These are phyloP conservation scores for Aspergillus pseudoterreus DNA, from an alignment of 2,329 filamentous ascomycete genomes.

Conservation along the genomic window DNA sequence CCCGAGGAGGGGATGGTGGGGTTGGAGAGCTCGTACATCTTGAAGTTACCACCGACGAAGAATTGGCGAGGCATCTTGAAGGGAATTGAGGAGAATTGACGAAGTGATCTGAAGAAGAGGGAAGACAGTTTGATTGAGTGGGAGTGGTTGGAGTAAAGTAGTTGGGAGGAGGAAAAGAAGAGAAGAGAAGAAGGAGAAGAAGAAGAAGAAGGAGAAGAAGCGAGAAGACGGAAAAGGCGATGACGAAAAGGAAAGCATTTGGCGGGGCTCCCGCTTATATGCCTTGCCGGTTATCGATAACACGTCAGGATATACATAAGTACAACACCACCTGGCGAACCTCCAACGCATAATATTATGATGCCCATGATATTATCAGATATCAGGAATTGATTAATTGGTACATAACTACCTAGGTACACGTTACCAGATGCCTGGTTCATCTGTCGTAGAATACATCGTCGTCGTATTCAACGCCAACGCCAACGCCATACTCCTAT, in stretches of 20 bases:
- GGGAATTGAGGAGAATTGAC: slow-evolving; percentile 9
- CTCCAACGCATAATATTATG: too few relatives aligned
- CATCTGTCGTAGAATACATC: too few relatives aligned
- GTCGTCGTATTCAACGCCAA: not conserved
- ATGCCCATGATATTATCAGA: too few relatives aligned
- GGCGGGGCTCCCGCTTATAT: slow-evolving; percentile 3
- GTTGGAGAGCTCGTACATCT: slow-evolving; percentile 66
- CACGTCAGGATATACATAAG: not conserved
- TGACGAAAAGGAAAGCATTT: slow-evolving; percentile 10
- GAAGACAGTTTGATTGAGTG: not conserved
- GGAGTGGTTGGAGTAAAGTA: not conserved
- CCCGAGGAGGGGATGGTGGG: not conserved
- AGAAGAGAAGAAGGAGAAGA: not conserved
- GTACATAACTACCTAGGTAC: not conserved
- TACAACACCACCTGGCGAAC: not conserved
- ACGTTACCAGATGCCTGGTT: too few relatives aligned
- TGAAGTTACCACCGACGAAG: slow-evolving; percentile 99
- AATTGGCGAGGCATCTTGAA: slow-evolving; percentile 88
- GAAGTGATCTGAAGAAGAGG: slow-evolving; percentile 8
- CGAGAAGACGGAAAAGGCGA: slow-evolving; percentile 4
- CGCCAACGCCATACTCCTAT: not conserved
- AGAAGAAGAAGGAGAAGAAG: not conserved
- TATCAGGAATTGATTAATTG: not conserved
- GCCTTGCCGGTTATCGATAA: slow-evolving; percentile 19
- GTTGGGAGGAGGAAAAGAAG: slow-evolving; percentile 3